Evolutionary conservation across 2,329 filamentous ascomycete species (phyloP).

Genomic region (Mycosphaerella arachidis): DNA sequence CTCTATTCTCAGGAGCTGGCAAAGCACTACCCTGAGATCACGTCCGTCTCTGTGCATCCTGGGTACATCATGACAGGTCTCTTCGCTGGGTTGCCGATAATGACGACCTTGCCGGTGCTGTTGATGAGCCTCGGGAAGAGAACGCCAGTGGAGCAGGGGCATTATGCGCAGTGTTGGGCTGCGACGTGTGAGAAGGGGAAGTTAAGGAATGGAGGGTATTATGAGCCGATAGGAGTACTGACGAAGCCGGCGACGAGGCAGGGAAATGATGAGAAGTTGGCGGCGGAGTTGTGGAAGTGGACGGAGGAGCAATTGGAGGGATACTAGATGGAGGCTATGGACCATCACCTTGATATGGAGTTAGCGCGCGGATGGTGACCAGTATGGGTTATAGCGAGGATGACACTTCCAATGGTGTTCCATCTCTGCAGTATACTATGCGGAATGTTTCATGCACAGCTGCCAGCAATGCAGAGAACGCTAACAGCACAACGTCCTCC

Average conservation of each 20-base stretch:
- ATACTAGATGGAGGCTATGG: neutral
- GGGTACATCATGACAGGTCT: slow-evolving; percentile 40
- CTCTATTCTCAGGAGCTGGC: slow-evolving; percentile 42
- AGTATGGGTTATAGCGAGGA: neutral
- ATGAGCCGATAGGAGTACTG: slow-evolving; percentile 35
- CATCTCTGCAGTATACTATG: neutral
- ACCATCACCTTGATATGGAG: neutral
- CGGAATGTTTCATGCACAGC: neutral
- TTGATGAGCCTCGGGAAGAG: slow-evolving; percentile 6
- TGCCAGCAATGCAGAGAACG: neutral
- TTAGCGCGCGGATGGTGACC: neutral
- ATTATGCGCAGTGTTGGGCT: slow-evolving; percentile 23
- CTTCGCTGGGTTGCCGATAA: slow-evolving; percentile 21
- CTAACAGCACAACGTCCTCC: neutral
- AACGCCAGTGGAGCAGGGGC: slow-evolving; percentile 19
- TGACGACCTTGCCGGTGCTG: slow-evolving; percentile 15
- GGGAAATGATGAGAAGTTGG: slow-evolving; percentile 31
- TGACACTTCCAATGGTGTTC: neutral
- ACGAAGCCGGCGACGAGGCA: slow-evolving; percentile 23
- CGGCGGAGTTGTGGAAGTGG: slow-evolving; percentile 34
- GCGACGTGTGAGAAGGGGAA: slow-evolving; percentile 14
- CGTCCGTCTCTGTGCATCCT: slow-evolving; percentile 39
- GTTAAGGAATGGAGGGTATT: slow-evolving; percentile 33
- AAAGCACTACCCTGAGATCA: slow-evolving; percentile 36
- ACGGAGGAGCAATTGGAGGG: slow-evolving; percentile 23